Evolutionary conservation across 2,329 filamentous ascomycete species (phyloP).

Genomic region (Blumeria graminis): DNA sequence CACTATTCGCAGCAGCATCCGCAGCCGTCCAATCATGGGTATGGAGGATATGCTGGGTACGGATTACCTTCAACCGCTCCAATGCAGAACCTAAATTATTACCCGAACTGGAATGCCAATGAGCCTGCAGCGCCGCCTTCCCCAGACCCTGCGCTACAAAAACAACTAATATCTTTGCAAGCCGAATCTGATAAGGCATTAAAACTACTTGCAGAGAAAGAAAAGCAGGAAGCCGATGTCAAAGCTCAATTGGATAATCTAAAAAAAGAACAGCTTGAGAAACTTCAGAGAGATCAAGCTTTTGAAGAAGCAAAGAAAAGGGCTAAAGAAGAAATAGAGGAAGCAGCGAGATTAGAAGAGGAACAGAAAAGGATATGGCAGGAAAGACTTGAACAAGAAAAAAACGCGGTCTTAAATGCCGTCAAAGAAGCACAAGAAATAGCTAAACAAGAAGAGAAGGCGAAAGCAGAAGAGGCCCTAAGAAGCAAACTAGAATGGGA

Average conservation of each 20-base stretch:
- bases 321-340: conserved; percentile 5
- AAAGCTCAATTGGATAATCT: conserved; percentile 22
- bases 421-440: conserved; percentile 4
- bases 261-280: conserved; percentile 21
- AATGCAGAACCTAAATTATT: conserved; percentile 6
- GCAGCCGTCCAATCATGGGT: conserved; percentile 11
- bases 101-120: conserved; percentile 10
- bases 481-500: conserved; percentile 5
- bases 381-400: conserved; percentile 8
- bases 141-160: conserved; percentile 17
- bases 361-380: conserved; percentile 7
- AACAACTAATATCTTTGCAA: conserved; percentile 33
- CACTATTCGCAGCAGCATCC: conserved; percentile 6
- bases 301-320: conserved; percentile 6
- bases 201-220: conserved; percentile 15
- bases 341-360: conserved; percentile 5
- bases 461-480: conserved; percentile 3
- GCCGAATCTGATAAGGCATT: conserved; percentile 23
- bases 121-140: conserved; percentile 7
- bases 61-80: conserved; percentile 6
- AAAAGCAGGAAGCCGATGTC: conserved; percentile 19
- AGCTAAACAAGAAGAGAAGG: conserved; percentile 9
- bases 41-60: conserved; percentile 8
- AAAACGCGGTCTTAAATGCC: conserved; percentile 3
- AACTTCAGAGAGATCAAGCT: conserved; percentile 17